Evolutionary conservation across 129 eudicot species (phyloP), one percentile per base, ranked within the genome.

Genomic region (Centrapalus pauciflorus): DNA sequence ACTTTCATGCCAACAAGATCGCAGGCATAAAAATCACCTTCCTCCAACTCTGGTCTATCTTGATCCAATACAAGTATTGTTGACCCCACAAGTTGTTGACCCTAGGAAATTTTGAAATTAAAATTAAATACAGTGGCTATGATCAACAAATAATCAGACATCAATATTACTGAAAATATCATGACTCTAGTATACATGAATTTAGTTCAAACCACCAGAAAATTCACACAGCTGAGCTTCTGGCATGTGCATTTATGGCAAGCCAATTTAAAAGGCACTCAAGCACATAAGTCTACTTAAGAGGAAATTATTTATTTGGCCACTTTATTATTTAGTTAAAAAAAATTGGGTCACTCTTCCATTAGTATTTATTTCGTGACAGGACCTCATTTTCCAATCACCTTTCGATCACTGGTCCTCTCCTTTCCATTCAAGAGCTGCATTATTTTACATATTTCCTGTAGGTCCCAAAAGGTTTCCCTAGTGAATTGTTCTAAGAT

Each of bases 1-100:
- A 93, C 92, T 67, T 62, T 73, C 93, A 88, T 84, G 78, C 96
- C 99, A 77, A 89, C 76, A 69, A 93, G 99, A 81, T 93, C 99
- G 78, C 78, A 85, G 46, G 95, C 79, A 55, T 93, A 93, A 76
- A 88, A 93, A 72, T 93, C 96, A 32, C 84, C 99, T 67, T 93
- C 99, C 74, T 93, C 96, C 76, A 93, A 67, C 59, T 69, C 84
- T 43, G 99, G 99, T 79, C 85, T 88, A 70, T 89, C 86, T 66
- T 79, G 85, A 69, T 88, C 85, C n/a, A 51, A 73, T 30, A 84
- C 90, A 71, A 93, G 83, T 70, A 93, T 65, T 51, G 95, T 74
- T 54, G 99, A 81, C 64, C 99, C 99, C 5, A 93, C 87, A 38
- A 93, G 96, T 78, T 85, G 89, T 71, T 79, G 80, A 68, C 95